Conservation (phyloP, 768 basidiomycete species). For the Vararia minispora region DNA sequence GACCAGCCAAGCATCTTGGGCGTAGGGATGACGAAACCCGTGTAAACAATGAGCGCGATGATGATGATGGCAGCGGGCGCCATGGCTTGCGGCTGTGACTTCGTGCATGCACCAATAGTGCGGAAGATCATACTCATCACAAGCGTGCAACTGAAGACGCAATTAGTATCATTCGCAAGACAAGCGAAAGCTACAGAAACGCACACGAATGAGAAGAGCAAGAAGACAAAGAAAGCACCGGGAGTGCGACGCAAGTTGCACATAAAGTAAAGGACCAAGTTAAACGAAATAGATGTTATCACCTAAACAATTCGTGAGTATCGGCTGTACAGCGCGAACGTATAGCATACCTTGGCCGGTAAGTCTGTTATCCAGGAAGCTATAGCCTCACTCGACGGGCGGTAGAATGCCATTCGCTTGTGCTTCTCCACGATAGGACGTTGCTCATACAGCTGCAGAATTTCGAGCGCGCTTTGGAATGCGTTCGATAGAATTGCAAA, state of each 20-base stretch:
- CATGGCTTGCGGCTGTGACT: too few species aligned
- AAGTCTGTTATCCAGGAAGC: conserved; percentile 29
- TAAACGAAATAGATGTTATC: too few species aligned
- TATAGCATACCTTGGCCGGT: conserved; percentile 23
- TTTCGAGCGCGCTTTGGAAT: conserved; percentile 26
- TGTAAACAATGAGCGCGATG: conserved; percentile 63
- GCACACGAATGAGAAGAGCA: conserved; percentile 51
- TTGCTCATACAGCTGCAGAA: conserved; percentile 19
- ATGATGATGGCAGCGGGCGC: conserved; percentile 54
- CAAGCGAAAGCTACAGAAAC: conserved; percentile 66
- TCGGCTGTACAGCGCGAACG: too few species aligned
- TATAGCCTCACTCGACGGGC: conserved; percentile 28
- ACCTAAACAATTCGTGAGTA: too few species aligned
- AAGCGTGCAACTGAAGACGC: too few species aligned
- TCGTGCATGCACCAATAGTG: too few species aligned
- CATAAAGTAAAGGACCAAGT: conserved; percentile 67
- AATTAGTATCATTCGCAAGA: conserved; percentile 71
- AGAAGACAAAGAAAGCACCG: conserved; percentile 42
- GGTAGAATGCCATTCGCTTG: conserved; percentile 29
- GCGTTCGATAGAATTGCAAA: conserved; percentile 23
- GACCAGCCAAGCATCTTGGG: conserved; percentile 68
- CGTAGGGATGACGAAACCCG: conserved; percentile 56
- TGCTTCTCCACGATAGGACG: conserved; percentile 33
- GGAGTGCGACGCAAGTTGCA: conserved; percentile 31
- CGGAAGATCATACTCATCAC: too few species aligned